These are phyloP conservation scores for Suillus subluteus DNA, from an alignment of 768 basidiomycete species.

Conservation along the genomic window DNA sequence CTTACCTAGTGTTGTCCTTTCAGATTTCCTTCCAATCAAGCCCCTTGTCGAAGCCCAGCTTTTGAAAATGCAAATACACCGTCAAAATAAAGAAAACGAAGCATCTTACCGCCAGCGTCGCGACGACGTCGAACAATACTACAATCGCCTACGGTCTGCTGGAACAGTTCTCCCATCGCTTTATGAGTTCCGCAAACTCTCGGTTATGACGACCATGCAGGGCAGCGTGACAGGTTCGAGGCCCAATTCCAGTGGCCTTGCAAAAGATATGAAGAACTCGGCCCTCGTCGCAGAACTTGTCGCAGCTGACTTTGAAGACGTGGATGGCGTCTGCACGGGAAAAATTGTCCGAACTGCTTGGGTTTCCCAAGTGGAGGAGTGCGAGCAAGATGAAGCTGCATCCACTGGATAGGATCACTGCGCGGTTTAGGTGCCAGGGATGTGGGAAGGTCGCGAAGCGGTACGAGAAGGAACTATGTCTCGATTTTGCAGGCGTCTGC, in stretches of 20 bases:
- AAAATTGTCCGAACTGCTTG: slow-evolving; percentile 50
- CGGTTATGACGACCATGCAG: slow-evolving; percentile 44
- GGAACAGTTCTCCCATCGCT: slow-evolving; percentile 47
- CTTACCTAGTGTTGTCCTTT: neutral
- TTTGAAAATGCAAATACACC: slow-evolving; percentile 26
- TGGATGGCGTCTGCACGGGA: slow-evolving; percentile 53
- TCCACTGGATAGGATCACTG: slow-evolving; percentile 60
- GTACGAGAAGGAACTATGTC: slow-evolving; percentile 45
- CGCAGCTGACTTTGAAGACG: slow-evolving; percentile 43
- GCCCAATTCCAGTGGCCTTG: slow-evolving; percentile 13
- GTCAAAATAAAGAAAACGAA: slow-evolving; percentile 33
- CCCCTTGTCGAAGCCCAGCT: slow-evolving; percentile 34
- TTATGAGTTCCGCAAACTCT: slow-evolving; percentile 50
- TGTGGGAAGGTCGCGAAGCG: slow-evolving; percentile 46
- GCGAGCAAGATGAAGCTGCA: slow-evolving; percentile 50
- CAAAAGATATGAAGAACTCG: slow-evolving; percentile 33
- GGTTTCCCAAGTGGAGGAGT: slow-evolving; percentile 52
- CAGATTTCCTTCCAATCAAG: slow-evolving; percentile 27
- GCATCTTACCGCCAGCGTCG: slow-evolving; percentile 29
- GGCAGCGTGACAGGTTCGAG: slow-evolving; percentile 13
- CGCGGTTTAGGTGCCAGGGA: slow-evolving; percentile 57
- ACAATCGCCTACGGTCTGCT: slow-evolving; percentile 47
- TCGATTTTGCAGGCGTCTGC: slow-evolving; percentile 64
- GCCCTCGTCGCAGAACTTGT: slow-evolving; percentile 42
- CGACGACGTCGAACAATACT: slow-evolving; percentile 43